Conservation (phyloP, 768 basidiomycete genomes). For the Termitomyces sp. region DNA sequence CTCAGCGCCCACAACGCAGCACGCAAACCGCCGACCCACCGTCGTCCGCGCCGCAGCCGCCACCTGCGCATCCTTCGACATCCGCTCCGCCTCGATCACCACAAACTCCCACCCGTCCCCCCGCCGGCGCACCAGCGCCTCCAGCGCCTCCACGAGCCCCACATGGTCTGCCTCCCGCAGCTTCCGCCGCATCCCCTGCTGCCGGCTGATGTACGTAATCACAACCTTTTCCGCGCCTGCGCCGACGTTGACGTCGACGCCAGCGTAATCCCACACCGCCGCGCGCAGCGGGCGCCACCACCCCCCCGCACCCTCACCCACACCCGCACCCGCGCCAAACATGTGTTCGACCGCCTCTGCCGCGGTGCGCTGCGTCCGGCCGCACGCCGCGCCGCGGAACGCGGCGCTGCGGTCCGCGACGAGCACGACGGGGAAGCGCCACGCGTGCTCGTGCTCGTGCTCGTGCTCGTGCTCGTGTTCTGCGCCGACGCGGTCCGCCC, state of each 20-base stretch:
- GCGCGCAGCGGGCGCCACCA: conserved; percentile 81
- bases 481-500: conserved; percentile 52
- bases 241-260: conserved; percentile 17
- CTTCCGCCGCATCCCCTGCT: conserved; percentile 45
- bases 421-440: conserved; percentile 66
- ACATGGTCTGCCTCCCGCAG: conserved; percentile 52
- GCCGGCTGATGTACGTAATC: conserved; percentile 71
- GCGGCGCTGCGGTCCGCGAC: conserved; percentile 75
- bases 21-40: conserved; percentile 30
- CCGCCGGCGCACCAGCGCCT: conserved; percentile 40
- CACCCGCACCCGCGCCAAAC: conserved; percentile 10
- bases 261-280: conserved; percentile 63
- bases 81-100: conserved; percentile 53
- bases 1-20: too few species aligned
- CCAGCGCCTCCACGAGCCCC: conserved; percentile 43
- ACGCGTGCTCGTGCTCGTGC: conserved; percentile 40
- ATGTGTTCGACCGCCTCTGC: conserved; percentile 60
- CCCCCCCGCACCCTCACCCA: conserved; percentile 38
- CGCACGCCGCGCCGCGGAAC: conserved; percentile 60
- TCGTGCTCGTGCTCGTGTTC: conserved; percentile 28
- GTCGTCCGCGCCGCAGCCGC: conserved; percentile 60
- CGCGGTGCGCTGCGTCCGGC: conserved; percentile 67
- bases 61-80: conserved; percentile 76
- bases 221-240: conserved; percentile 34
- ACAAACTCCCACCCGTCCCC: conserved; percentile 51